Percentiles rank a stretch among this genome's conserved stretches.
These are phyloP conservation scores for Acanthamoeba pearcei DNA, from an alignment of 208 protist species.

Conservation along the genomic window DNA sequence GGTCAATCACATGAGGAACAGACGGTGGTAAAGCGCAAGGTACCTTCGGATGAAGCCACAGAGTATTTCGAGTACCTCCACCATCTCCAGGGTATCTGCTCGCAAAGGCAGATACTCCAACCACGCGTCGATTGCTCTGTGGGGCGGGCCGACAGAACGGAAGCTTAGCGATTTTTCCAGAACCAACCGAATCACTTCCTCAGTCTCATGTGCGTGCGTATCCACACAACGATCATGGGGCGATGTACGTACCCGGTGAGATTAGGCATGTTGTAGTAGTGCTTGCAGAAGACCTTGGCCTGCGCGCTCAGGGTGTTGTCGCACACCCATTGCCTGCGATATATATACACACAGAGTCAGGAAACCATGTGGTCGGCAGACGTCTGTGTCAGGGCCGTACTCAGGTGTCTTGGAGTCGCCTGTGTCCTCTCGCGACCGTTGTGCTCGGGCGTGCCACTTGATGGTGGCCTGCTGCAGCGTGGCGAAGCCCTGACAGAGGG, in stretches of 20 bases:
- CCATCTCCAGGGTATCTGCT: constrained; percentile 14
- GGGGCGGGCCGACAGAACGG: neutral
- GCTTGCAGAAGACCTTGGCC: constrained; percentile 38
- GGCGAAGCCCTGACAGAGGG: neutral
- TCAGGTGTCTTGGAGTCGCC: neutral
- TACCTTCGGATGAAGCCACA: constrained; percentile 23
- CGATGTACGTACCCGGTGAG: neutral
- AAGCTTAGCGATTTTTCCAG: neutral
- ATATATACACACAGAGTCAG: neutral
- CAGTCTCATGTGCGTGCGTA: neutral
- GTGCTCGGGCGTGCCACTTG: constrained; percentile 32
- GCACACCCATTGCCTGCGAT: constrained; percentile 12
- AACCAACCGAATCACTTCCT: neutral
- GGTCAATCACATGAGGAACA: neutral
- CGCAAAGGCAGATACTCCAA: neutral
- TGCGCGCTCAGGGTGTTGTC: constrained; percentile 34
- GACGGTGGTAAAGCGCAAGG: neutral
- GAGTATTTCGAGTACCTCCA: neutral
- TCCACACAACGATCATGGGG: neutral
- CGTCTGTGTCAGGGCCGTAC: neutral
- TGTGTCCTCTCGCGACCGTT: neutral
- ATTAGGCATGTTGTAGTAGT: constrained; percentile 59
- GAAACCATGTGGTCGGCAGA: too few species aligned
- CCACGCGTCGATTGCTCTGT: constrained; percentile 6
- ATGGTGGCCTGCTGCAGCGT: neutral